Percentiles rank a stretch among this genome's conserved stretches.
phyloP scores from a whole-genome alignment of 441 rosid species.

The Pelargonium cotyledonis region DNA sequence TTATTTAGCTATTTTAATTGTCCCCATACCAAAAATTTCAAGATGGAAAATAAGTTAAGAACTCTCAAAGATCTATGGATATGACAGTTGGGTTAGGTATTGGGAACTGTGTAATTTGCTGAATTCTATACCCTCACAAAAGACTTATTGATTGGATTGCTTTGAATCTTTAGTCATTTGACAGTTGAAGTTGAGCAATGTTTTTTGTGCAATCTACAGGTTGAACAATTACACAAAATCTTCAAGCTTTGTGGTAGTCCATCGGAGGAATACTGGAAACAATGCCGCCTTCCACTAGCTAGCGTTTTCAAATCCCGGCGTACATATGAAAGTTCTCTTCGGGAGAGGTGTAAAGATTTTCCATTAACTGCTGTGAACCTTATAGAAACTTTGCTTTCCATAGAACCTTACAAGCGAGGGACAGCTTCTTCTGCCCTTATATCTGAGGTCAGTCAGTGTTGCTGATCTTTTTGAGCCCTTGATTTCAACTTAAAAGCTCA shows the following conservation, averaged over 20 bases:
- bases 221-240: conserved; percentile 87
- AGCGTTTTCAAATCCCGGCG: conserved; percentile 54
- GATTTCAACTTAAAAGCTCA: conserved; percentile 13
- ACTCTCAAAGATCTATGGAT: too few species aligned
- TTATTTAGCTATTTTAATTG: too few species aligned
- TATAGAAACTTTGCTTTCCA: conserved; percentile 66
- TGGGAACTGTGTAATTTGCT: background rate
- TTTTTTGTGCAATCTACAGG: conserved; percentile 35
- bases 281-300: conserved; percentile 49
- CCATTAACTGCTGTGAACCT: conserved; percentile 57
- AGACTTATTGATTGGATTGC: too few species aligned
- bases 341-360: conserved; percentile 50
- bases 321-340: conserved; percentile 49
- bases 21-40: too few species aligned
- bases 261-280: conserved; percentile 70
- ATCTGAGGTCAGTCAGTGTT: conserved; percentile 48
- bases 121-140: background rate
- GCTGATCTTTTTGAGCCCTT: too few species aligned
- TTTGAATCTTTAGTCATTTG: too few species aligned
- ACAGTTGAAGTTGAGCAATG: background rate
- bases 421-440: conserved; percentile 59
- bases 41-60: too few species aligned
- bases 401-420: conserved; percentile 71
- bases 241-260: conserved; percentile 94
- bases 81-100: background rate